phyloP scores from a whole-genome alignment of 306 rosid genomes.

The Cajanus cajan region DNA sequence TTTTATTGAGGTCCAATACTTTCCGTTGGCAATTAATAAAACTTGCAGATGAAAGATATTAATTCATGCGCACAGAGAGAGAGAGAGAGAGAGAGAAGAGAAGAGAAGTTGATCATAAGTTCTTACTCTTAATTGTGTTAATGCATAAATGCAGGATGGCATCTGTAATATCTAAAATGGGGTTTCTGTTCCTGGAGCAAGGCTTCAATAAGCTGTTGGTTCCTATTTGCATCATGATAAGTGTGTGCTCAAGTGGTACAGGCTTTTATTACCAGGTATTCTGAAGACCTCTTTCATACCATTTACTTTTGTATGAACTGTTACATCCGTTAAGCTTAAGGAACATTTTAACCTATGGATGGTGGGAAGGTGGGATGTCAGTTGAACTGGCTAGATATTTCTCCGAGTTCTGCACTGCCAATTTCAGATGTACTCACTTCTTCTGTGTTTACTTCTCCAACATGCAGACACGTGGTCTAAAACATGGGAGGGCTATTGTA shows the following conservation, averaged over 20 bases:
- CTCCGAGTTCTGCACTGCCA: conserved; percentile 9
- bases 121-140: neutral
- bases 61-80: neutral
- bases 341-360: conserved; percentile 2
- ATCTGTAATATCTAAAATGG: conserved; percentile 95
- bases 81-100: too few species aligned
- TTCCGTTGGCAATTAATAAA: neutral
- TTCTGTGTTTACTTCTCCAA: neutral
- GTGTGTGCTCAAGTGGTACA: conserved; percentile 73
- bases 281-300: neutral
- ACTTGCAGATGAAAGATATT: neutral
- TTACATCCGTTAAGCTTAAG: conserved; percentile 12
- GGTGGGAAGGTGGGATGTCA: neutral
- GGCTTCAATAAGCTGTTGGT: conserved; percentile 78
- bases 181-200: conserved; percentile 89
- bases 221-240: conserved; percentile 72
- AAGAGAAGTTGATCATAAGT: conserved; percentile 11
- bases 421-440: neutral
- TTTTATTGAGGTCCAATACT: neutral
- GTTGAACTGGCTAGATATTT: conserved; percentile 1
- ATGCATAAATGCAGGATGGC: conserved; percentile 72
- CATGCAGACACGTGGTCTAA: conserved; percentile 85
- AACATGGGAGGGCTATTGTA: conserved; percentile 93
- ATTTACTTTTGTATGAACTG: conserved; percentile 10
- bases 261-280: conserved; percentile 94